phyloP scores from a whole-genome alignment of 176 grass and related monocot genomes.

The Triticum turgidum region DNA sequence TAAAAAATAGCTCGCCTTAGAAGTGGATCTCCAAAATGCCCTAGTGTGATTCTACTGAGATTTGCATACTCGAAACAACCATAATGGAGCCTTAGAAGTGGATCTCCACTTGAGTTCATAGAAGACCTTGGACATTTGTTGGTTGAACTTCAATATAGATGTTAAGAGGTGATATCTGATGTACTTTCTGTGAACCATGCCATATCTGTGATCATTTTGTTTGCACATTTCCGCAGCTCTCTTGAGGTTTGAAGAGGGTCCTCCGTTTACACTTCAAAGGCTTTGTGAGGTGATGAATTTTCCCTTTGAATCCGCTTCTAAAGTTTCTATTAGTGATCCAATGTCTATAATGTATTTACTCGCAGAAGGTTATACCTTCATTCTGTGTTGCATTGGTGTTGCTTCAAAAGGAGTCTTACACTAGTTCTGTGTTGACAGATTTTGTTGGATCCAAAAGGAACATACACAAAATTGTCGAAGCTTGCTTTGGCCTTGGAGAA shows the following conservation, averaged over 20 bases:
- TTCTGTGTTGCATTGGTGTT: slow-evolving; percentile 16
- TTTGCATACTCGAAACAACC: neutral
- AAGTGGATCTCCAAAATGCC: neutral
- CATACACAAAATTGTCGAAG: slow-evolving; percentile 75
- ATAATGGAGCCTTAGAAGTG: neutral
- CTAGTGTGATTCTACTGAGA: neutral
- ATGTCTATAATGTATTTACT: neutral
- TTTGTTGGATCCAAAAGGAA: slow-evolving; percentile 87
- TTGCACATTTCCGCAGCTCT: slow-evolving; percentile 53
- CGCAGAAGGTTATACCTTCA: neutral
- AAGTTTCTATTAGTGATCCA: neutral
- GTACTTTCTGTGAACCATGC: slow-evolving; percentile 21
- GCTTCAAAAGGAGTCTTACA: slow-evolving; percentile 16
- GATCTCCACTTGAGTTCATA: neutral
- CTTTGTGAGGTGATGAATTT: slow-evolving; percentile 77
- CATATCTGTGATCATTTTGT: slow-evolving; percentile 22
- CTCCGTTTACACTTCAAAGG: slow-evolving; percentile 97
- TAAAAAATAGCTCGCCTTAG: neutral
- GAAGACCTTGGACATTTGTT: slow-evolving; percentile 1
- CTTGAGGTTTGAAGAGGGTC: slow-evolving; percentile 81
- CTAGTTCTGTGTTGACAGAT: slow-evolving; percentile 59
- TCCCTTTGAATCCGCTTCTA: slow-evolving; percentile 11
- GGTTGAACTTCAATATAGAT: neutral
- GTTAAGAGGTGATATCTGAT: neutral
- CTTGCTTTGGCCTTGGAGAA: slow-evolving; percentile 90